phyloP scores from a whole-genome alignment of 768 basidiomycete species.

The Lactarius hengduanensis region DNA sequence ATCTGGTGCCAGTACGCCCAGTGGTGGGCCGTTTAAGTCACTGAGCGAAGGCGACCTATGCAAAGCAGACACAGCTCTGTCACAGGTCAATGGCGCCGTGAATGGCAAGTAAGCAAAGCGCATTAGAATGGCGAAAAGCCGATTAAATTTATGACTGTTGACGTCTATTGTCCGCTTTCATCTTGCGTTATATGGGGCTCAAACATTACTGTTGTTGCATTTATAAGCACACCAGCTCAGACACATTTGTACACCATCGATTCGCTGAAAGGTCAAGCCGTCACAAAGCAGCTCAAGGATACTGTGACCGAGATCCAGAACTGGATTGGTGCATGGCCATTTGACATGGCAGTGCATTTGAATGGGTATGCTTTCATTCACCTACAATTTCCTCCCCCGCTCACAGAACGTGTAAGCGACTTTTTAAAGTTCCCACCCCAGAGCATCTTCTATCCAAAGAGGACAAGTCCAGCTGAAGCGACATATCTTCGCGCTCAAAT shows the following conservation, averaged over 20 bases:
- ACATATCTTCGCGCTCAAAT: conserved; percentile 93
- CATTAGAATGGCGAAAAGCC: conserved; percentile 33
- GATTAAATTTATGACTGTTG: conserved; percentile 42
- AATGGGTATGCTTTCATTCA: conserved; percentile 59
- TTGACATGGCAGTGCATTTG: conserved; percentile 92
- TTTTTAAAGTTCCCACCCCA: conserved; percentile 70
- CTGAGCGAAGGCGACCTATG: conserved; percentile 85
- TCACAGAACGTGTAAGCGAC: conserved; percentile 46
- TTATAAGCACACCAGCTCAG: conserved; percentile 97
- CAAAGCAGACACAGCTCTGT: conserved; percentile 86
- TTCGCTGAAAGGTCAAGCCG: conserved; percentile 95
- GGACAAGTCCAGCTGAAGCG: conserved; percentile 93
- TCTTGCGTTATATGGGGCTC: conserved; percentile 43
- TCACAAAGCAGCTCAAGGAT: conserved; percentile 93
- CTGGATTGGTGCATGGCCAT: conserved; percentile 85
- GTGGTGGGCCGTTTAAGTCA: conserved; percentile 74
- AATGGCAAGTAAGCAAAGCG: conserved; percentile 71
- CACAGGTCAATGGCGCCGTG: conserved; percentile 44
- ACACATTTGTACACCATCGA: conserved; percentile 98
- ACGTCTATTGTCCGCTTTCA: conserved; percentile 67
- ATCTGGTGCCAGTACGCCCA: conserved; percentile 79
- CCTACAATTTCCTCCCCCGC: neutral
- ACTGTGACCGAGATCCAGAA: conserved; percentile 96
- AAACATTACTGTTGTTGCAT: conserved; percentile 87
- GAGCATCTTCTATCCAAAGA: conserved; percentile 81